Evolutionary conservation across 495 filamentous ascomycete genomes (phyloP), one percentile per base, ranked within the genome.

Genomic region (Neurospora sp.): DNA sequence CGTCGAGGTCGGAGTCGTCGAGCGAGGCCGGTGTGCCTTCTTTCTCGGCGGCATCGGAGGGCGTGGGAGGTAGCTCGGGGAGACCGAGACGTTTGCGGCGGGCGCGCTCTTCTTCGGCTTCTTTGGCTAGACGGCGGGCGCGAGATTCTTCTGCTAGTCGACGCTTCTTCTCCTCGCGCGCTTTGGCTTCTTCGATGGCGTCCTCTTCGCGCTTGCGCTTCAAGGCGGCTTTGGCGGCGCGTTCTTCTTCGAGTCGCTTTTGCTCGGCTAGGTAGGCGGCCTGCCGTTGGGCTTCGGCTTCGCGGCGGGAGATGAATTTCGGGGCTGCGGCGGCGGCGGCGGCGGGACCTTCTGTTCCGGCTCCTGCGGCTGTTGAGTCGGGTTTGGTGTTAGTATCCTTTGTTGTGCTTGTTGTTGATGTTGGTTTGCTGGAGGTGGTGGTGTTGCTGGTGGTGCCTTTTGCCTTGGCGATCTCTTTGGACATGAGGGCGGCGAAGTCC

Each of bases 141-240:
- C 89, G 86, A 20, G 90, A 91, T 77, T 97, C 93, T 75, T 97
- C 94, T 2, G 93, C 95, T 8, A 98, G 86, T 69, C 87, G 85
- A 73, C 87, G 87, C 74, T 91, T 90, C 83, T 97, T 97, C 75
- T 93, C 92, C 69, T 96, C 93, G 14, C 93, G 88, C 39, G 87
- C 87, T 9, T 86, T 87, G 66, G 87, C 86, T 42, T 90, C 90
- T 23, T 88, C 85, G 5, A 89, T 88, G 71, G 93, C 93, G 27
- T 97, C 96, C 23, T 97, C 95, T 70, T 98, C 95, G n/a, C 88
- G 87, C 82, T 95, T 94, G 72, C 94, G 93, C 82, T 98, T 98
- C 74, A 91, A 87, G 10, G 87, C 85, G 0, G 88, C 84, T 42
- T 88, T 89, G 40, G 90, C 89, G 70, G 91, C 88, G 60, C 93